Conservation (phyloP, 2,329 filamentous ascomycete genomes). For the Coniochaeta hoffmannii region DNA sequence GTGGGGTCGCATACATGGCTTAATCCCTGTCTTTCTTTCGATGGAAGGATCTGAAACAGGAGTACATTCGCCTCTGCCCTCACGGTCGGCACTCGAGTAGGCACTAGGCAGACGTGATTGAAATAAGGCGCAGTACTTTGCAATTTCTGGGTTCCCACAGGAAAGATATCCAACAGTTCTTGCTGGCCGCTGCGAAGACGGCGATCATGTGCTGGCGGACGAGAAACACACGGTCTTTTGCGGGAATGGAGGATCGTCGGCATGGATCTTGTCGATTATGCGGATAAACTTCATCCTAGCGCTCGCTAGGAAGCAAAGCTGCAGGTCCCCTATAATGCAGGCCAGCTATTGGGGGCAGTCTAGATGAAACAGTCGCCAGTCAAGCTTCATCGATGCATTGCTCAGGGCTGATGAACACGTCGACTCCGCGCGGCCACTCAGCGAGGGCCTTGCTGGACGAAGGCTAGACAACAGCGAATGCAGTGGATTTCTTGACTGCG, state of each 20-base stretch:
- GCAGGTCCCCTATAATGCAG: background rate
- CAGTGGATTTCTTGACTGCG: too few relatives aligned
- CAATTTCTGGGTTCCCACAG: too few relatives aligned
- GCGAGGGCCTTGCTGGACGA: too few relatives aligned
- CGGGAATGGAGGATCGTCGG: slow-evolving; percentile 2
- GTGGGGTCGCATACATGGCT: background rate
- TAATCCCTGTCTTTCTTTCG: background rate
- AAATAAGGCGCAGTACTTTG: too few relatives aligned
- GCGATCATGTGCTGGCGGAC: too few relatives aligned
- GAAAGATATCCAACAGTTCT: too few relatives aligned
- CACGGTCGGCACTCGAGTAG: background rate
- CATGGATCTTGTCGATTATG: slow-evolving; percentile 6
- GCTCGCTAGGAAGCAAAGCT: background rate
- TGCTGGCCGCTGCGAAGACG: too few relatives aligned
- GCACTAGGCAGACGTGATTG: too few relatives aligned
- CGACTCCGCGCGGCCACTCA: too few relatives aligned
- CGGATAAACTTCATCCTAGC: slow-evolving; percentile 9
- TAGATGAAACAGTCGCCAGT: slow-evolving; percentile 2
- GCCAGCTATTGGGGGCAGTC: background rate
- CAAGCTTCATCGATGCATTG: background rate
- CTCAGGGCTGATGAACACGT: too few relatives aligned
- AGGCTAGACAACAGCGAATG: too few relatives aligned
- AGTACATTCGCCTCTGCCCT: background rate
- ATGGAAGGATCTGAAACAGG: background rate
- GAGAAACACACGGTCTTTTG: background rate